These are phyloP conservation scores for Boletus reticuloceps DNA, from an alignment of 768 basidiomycete species.

Conservation along the genomic window DNA sequence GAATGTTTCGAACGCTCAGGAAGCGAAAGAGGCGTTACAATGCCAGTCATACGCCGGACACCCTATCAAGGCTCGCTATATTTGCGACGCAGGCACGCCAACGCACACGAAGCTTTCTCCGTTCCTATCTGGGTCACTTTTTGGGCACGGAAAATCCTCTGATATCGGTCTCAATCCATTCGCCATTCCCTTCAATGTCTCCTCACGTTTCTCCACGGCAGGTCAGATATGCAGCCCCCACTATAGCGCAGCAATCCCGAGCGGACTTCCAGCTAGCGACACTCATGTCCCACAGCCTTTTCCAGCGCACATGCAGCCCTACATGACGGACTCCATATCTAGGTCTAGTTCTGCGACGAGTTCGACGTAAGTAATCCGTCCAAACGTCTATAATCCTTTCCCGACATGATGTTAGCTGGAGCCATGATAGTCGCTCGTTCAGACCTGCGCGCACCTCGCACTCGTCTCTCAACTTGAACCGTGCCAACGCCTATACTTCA, in stretches of 20 bases:
- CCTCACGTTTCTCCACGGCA: conserved; percentile 6
- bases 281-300: conserved; percentile 27
- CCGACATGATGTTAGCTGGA: conserved; percentile 26
- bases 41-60: conserved; percentile 60
- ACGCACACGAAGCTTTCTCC: conserved; percentile 1
- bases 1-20: conserved; percentile 50
- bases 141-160: conserved; percentile 12
- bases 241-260: conserved; percentile 4
- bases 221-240: conserved; percentile 4
- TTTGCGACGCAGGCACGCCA: conserved; percentile 21
- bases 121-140: conserved; percentile 10
- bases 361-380: conserved; percentile 26
- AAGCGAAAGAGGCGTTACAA: conserved; percentile 61
- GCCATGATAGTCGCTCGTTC: conserved; percentile 22
- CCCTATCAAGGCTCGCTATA: conserved; percentile 37
- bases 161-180: conserved; percentile 33
- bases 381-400: neutral
- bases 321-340: conserved; percentile 25
- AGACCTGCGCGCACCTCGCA: conserved; percentile 13
- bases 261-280: conserved; percentile 19
- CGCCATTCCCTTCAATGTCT: conserved; percentile 29
- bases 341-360: conserved; percentile 34
- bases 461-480: conserved; percentile 9
- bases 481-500: conserved; percentile 17
- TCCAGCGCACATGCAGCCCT: conserved; percentile 12